Percentiles rank a stretch among this genome's conserved stretches.
phyloP scores from a whole-genome alignment of 306 rosid genomes.

The Bauhinia variegata region DNA sequence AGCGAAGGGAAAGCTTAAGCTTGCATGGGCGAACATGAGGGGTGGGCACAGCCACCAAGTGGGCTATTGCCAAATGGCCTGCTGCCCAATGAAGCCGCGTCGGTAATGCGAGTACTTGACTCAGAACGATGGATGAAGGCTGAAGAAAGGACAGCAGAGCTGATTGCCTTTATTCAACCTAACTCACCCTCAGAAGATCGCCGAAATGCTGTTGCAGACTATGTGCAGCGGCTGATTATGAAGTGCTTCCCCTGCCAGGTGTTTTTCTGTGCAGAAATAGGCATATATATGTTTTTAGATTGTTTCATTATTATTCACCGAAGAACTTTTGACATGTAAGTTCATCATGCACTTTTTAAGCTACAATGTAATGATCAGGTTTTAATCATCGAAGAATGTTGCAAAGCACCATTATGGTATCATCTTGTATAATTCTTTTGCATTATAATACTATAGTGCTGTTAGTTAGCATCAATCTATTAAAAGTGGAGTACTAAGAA shows the following conservation, averaged over 20 bases:
- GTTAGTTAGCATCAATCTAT: neutral
- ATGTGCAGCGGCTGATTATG: constrained; percentile 74
- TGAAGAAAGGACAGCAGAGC: constrained; percentile 87
- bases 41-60: constrained; percentile 78
- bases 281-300: neutral
- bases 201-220: constrained; percentile 79
- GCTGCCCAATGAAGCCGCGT: constrained; percentile 82
- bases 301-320: constrained; percentile 11
- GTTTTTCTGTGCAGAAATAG: constrained; percentile 29
- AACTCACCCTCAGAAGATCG: constrained; percentile 81
- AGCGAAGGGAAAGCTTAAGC: constrained; percentile 51
- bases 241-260: constrained; percentile 97
- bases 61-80: constrained; percentile 94
- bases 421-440: neutral
- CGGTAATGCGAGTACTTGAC: constrained; percentile 75
- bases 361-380: neutral
- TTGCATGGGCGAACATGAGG: constrained; percentile 98
- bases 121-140: constrained; percentile 81
- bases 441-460: neutral
- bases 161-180: constrained; percentile 95
- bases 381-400: constrained; percentile 15
- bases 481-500: constrained; percentile 5
- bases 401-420: constrained; percentile 7
- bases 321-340: constrained; percentile 17
- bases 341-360: constrained; percentile 9